These are phyloP conservation scores for Pestalotiopsis sp. DNA, from an alignment of 2,329 filamentous ascomycete species.

Conservation along the genomic window DNA sequence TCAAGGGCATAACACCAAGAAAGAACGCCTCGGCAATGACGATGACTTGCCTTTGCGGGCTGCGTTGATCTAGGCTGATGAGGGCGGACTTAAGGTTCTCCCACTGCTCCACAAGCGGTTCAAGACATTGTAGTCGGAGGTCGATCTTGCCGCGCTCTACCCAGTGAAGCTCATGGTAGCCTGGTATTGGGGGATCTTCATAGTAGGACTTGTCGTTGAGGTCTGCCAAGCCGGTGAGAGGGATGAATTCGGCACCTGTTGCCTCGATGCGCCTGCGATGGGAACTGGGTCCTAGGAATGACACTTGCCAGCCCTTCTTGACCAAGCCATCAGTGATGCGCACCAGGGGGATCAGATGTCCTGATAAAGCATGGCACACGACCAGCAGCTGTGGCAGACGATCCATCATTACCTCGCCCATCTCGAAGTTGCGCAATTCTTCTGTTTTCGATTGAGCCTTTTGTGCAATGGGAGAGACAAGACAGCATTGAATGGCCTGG, in stretches of 20 bases:
- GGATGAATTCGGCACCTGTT: slow-evolving; percentile 34
- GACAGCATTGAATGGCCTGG: background rate
- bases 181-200: slow-evolving; percentile 23
- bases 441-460: background rate
- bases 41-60: slow-evolving; percentile 23
- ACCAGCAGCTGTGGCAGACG: slow-evolving; percentile 24
- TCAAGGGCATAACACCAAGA: slow-evolving; percentile 37
- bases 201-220: slow-evolving; percentile 37
- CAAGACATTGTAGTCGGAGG: slow-evolving; percentile 31
- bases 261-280: slow-evolving; percentile 36
- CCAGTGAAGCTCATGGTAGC: slow-evolving; percentile 28
- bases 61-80: slow-evolving; percentile 20
- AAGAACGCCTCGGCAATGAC: slow-evolving; percentile 38
- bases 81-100: slow-evolving; percentile 31
- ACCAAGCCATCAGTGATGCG: slow-evolving; percentile 35
- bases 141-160: slow-evolving; percentile 35
- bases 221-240: slow-evolving; percentile 33
- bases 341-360: slow-evolving; percentile 38
- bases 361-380: slow-evolving; percentile 37
- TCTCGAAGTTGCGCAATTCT: background rate
- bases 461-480: background rate
- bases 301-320: slow-evolving; percentile 32
- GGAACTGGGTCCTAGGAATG: slow-evolving; percentile 38
- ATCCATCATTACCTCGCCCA: background rate
- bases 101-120: slow-evolving; percentile 37